Conservation (phyloP, 2,329 filamentous ascomycete species). For the Aphanocladium album region DNA sequence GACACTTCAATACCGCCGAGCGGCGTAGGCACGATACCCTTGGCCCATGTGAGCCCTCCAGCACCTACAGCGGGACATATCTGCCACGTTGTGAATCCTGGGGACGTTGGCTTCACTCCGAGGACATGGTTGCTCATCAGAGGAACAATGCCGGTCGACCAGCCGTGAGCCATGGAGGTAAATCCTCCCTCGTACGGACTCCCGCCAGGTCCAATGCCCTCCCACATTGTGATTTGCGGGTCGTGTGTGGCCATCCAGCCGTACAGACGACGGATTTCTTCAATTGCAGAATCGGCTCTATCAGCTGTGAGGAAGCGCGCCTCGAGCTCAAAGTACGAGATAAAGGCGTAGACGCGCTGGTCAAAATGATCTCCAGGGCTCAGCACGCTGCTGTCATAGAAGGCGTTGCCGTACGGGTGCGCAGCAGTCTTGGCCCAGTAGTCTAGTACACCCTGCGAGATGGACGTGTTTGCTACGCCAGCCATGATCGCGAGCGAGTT, state of each 20-base stretch:
- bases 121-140: constrained; percentile 41
- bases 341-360: constrained; percentile 45
- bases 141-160: constrained; percentile 47
- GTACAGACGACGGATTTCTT: constrained; percentile 42
- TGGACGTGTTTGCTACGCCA: constrained; percentile 23
- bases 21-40: constrained; percentile 39
- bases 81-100: constrained; percentile 38
- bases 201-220: constrained; percentile 42
- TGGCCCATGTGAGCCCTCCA: constrained; percentile 37
- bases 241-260: constrained; percentile 46
- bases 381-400: constrained; percentile 43
- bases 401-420: constrained; percentile 44
- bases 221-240: constrained; percentile 45
- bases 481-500: constrained; percentile 43
- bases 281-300: constrained; percentile 31
- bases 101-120: constrained; percentile 38
- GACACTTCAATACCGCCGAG: constrained; percentile 16
- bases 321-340: constrained; percentile 49
- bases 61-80: constrained; percentile 30
- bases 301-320: constrained; percentile 37
- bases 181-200: constrained; percentile 39
- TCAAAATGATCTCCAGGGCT: constrained; percentile 28
- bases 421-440: constrained; percentile 34
- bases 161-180: constrained; percentile 47
- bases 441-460: constrained; percentile 30